phyloP scores from a whole-genome alignment of 306 rosid species.

The Lathyrus tuberosus region DNA sequence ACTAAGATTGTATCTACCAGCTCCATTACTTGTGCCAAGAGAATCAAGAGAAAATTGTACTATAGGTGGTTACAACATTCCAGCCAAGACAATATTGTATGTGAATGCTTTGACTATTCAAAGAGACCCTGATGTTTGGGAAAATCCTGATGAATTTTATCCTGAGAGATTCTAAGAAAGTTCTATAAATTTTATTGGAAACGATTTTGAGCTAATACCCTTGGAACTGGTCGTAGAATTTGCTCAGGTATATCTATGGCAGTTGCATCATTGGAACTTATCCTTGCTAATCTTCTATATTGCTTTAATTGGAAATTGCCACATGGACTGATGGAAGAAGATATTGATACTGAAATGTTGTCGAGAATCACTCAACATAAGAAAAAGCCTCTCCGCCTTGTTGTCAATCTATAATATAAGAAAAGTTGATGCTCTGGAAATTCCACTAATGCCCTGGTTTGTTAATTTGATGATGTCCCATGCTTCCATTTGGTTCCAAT shows the following conservation, averaged over 20 bases:
- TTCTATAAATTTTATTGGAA: slow-evolving; percentile 1
- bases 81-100: neutral
- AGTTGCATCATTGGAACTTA: neutral
- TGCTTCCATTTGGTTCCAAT: too few relatives aligned
- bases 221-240: slow-evolving; percentile 19
- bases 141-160: neutral
- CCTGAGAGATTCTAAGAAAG: neutral
- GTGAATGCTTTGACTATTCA: slow-evolving; percentile 5
- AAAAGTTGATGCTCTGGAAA: too few relatives aligned
- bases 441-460: too few relatives aligned
- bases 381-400: neutral
- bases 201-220: slow-evolving; percentile 8
- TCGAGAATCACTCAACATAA: slow-evolving; percentile 1
- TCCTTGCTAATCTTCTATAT: neutral
- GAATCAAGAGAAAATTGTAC: neutral
- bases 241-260: neutral
- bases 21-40: neutral
- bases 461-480: too few relatives aligned
- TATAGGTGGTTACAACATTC: neutral
- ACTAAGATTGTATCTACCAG: neutral
- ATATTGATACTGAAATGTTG: slow-evolving; percentile 10
- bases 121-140: neutral
- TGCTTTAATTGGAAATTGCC: slow-evolving; percentile 1
- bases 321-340: neutral
- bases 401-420: too few relatives aligned